A percentile compares a stretch with the other conserved stretches of the same genome.
Conservation (phyloP, 176 grass and related monocot species). For the Oryza punctata region DNA sequence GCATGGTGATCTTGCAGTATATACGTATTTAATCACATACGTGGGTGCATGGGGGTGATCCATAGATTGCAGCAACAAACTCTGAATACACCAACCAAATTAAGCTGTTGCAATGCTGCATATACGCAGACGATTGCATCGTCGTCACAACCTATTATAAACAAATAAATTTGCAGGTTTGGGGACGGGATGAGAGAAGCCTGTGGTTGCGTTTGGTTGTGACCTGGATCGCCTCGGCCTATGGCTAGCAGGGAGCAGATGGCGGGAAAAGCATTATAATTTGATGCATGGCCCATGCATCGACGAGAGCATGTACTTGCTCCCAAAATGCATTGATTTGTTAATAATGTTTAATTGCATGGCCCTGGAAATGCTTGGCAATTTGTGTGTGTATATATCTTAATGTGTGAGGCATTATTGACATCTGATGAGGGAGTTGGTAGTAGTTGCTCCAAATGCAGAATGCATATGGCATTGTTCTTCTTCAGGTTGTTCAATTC, state of each 20-base stretch:
- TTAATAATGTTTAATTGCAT: conserved; percentile 35
- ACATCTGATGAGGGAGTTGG: conserved; percentile 37
- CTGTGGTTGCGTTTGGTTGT: conserved; percentile 44
- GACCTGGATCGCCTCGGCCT: conserved; percentile 35
- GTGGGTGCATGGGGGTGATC: conserved; percentile 42
- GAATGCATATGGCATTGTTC: too few species aligned
- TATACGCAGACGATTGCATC: background rate
- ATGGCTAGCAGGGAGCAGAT: conserved; percentile 38
- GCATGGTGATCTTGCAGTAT: background rate
- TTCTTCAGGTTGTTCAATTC: too few species aligned
- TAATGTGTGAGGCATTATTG: conserved; percentile 40
- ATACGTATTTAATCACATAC: background rate
- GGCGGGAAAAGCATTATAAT: conserved; percentile 23
- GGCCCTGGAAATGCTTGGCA: conserved; percentile 25
- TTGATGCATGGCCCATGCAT: conserved; percentile 43
- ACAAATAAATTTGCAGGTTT: conserved; percentile 33
- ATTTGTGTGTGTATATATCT: background rate
- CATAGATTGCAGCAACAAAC: conserved; percentile 35
- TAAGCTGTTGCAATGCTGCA: conserved; percentile 4
- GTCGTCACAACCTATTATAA: background rate
- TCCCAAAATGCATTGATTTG: background rate
- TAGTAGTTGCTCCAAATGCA: background rate
- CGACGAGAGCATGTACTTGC: conserved; percentile 30
- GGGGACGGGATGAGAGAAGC: conserved; percentile 2
- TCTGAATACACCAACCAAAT: conserved; percentile 21